A percentile compares a stretch with the other conserved stretches of the same genome.
These are phyloP conservation scores for Elsinoe ampelina DNA, from an alignment of 2,329 filamentous ascomycete genomes.

Conservation along the genomic window DNA sequence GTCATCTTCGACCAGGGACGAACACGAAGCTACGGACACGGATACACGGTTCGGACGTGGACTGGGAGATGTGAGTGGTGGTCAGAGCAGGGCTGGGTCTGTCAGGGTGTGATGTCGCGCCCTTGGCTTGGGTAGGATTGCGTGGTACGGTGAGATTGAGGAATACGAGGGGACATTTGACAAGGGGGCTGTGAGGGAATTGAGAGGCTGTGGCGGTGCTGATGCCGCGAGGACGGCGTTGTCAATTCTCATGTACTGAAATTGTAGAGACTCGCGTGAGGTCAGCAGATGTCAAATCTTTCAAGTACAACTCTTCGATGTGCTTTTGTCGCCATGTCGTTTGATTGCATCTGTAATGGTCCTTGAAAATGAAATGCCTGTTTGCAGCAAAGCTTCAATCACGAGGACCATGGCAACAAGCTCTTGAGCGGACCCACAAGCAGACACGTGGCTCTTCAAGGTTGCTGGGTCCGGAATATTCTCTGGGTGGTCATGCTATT, in stretches of 20 bases:
- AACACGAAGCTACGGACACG: slow-evolving; percentile 2
- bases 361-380: neutral
- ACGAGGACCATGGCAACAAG: neutral
- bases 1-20: neutral
- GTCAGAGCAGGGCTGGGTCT: neutral
- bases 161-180: neutral
- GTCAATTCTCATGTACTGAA: too few species aligned
- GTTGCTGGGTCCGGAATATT: neutral
- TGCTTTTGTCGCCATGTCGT: too few species aligned
- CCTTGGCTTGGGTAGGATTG: neutral
- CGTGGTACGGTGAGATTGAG: neutral
- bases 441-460: neutral
- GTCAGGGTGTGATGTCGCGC: neutral
- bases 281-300: too few species aligned
- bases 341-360: too few species aligned
- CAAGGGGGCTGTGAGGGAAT: neutral
- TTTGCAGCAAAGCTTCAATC: neutral
- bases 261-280: too few species aligned
- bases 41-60: neutral
- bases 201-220: neutral
- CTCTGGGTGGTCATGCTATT: neutral
- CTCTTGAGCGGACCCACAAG: neutral
- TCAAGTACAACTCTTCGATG: too few species aligned
- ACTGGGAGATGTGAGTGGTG: neutral
- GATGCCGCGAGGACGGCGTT: neutral